Percentiles rank a stretch among this genome's conserved stretches.
These are phyloP conservation scores for Mangifera indica DNA, from an alignment of 345 rosid species.

Conservation along the genomic window DNA sequence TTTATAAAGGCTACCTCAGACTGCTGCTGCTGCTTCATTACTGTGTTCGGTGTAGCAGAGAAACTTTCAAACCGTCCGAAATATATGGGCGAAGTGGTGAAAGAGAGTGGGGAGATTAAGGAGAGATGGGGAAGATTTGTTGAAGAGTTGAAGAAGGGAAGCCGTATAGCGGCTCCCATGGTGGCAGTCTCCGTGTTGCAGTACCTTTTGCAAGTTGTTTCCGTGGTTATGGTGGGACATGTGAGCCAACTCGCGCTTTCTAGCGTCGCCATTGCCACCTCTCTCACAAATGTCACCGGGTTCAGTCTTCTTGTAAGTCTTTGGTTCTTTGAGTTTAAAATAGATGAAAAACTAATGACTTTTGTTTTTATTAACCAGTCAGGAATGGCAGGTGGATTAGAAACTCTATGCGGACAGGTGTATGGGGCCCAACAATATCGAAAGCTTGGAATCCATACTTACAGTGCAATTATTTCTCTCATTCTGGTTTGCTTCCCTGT, in stretches of 20 bases:
- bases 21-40: too few species aligned
- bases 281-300: constrained; percentile 33
- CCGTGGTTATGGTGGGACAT: constrained; percentile 25
- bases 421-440: constrained; percentile 31
- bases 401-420: constrained; percentile 42
- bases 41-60: too few species aligned
- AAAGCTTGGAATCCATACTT: constrained; percentile 27
- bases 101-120: constrained; percentile 9
- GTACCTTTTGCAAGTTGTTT: constrained; percentile 29
- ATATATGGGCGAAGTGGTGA: background rate
- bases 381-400: constrained; percentile 33
- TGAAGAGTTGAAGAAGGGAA: constrained; percentile 25
- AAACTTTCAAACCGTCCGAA: too few species aligned
- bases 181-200: constrained; percentile 27
- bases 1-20: background rate
- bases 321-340: background rate
- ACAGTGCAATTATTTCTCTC: constrained; percentile 28
- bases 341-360: background rate
- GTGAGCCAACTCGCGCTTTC: constrained; percentile 30
- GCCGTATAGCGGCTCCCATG: constrained; percentile 26
- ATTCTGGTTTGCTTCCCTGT: constrained; percentile 25
- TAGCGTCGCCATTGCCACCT: constrained; percentile 29
- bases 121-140: constrained; percentile 14
- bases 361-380: constrained; percentile 10
- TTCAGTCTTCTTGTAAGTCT: constrained; percentile 31